These are phyloP conservation scores for Camptophora hylomeconis DNA, from an alignment of 2,329 filamentous ascomycete genomes.

Conservation along the genomic window DNA sequence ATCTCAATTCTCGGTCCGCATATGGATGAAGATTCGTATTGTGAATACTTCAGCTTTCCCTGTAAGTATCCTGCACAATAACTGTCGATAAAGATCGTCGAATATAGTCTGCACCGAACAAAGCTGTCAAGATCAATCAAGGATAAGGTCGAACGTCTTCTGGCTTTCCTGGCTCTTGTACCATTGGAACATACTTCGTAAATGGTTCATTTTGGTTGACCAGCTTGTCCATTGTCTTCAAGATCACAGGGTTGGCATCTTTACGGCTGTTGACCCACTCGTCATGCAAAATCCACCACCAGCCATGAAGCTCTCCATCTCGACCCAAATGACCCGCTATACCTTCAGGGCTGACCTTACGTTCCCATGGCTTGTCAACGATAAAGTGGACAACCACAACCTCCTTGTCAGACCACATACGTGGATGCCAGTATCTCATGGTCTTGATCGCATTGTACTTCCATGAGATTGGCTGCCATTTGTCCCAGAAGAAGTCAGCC, in stretches of 20 bases:
- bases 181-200: conserved; percentile 9
- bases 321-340: conserved; percentile 35
- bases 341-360: conserved; percentile 28
- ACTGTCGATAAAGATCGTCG: no score
- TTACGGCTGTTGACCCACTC: conserved; percentile 23
- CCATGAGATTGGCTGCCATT: conserved; percentile 35
- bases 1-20: no score
- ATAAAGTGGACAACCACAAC: conserved; percentile 40
- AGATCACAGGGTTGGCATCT: conserved; percentile 4
- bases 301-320: conserved; percentile 38
- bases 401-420: conserved; percentile 37
- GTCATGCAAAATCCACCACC: conserved; percentile 39
- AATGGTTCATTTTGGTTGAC: conserved; percentile 10
- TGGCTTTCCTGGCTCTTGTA: conserved; percentile 10
- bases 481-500: conserved; percentile 32
- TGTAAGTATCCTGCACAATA: no score
- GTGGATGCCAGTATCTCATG: conserved; percentile 38
- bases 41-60: no score
- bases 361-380: conserved; percentile 43
- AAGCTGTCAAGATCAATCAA: no score
- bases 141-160: conserved; percentile 12
- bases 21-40: no score
- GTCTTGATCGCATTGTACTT: conserved; percentile 42
- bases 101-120: no score
- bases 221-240: conserved; percentile 8